phyloP scores from a whole-genome alignment of 2,329 filamentous ascomycete genomes.

The Acrocalymma vagum region DNA sequence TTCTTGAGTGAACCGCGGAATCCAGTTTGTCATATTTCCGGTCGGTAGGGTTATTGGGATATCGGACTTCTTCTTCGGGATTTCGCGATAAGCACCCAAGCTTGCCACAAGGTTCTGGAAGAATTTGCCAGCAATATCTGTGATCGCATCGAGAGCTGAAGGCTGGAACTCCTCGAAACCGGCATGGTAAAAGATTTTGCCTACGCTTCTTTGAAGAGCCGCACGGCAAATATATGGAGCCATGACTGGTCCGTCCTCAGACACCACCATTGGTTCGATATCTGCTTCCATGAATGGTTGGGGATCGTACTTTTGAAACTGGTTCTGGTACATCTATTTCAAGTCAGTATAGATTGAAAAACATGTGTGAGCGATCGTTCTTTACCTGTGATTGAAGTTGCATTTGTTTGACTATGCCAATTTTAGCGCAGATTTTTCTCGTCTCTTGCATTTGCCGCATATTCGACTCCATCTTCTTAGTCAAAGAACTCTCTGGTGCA shows the following conservation, averaged over 20 bases:
- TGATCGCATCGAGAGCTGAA: slow-evolving; percentile 88
- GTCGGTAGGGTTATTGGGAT: slow-evolving; percentile 35
- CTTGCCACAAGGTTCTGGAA: slow-evolving; percentile 84
- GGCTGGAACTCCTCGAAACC: slow-evolving; percentile 98
- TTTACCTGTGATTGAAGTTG: slow-evolving; percentile 93
- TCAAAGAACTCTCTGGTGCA: slow-evolving; percentile 76
- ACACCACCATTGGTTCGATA: slow-evolving; percentile 86
- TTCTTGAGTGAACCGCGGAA: slow-evolving; percentile 79
- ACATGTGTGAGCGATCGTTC: slow-evolving; percentile 10
- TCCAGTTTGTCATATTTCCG: slow-evolving; percentile 55
- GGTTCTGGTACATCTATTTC: slow-evolving; percentile 88
- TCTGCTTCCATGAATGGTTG: slow-evolving; percentile 89
- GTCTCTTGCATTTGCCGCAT: slow-evolving; percentile 97
- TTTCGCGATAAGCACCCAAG: slow-evolving; percentile 83
- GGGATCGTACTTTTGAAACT: slow-evolving; percentile 95
- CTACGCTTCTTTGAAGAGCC: slow-evolving; percentile 87
- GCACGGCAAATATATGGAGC: slow-evolving; percentile 82
- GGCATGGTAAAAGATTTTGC: slow-evolving; percentile 93
- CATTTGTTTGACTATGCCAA: slow-evolving; percentile 99
- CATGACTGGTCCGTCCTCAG: slow-evolving; percentile 88
- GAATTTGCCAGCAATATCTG: slow-evolving; percentile 88
- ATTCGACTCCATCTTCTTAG: slow-evolving; percentile 86
- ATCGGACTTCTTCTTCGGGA: slow-evolving; percentile 74
- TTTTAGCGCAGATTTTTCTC: slow-evolving; percentile 93
- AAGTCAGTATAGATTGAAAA: slow-evolving; percentile 19